Conservation (phyloP, 2,329 filamentous ascomycete genomes). For the Didymella segeticola region DNA sequence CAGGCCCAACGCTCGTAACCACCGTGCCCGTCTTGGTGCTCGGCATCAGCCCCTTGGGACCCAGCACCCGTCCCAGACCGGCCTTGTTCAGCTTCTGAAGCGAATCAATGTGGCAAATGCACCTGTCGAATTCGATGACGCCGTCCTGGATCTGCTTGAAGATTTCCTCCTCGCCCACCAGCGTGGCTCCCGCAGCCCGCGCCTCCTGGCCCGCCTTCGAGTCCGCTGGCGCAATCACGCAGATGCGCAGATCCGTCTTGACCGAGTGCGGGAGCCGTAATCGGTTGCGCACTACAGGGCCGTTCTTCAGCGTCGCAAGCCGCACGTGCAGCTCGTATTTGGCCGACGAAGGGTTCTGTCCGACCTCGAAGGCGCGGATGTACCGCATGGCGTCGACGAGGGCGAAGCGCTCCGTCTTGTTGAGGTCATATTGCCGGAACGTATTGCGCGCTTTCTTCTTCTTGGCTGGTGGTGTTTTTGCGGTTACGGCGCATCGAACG, state of each 20-base stretch:
- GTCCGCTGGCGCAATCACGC: constrained; percentile 86
- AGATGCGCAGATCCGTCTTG: constrained; percentile 85
- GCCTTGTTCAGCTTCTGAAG: constrained; percentile 82
- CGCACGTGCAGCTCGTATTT: constrained; percentile 93
- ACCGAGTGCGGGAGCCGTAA: constrained; percentile 89
- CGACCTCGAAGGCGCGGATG: constrained; percentile 90
- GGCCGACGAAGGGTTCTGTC: constrained; percentile 70
- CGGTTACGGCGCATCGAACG: constrained; percentile 50
- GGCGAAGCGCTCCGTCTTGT: constrained; percentile 74
- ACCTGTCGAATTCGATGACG: constrained; percentile 84
- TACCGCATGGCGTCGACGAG: constrained; percentile 97
- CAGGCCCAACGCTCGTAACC: constrained; percentile 76
- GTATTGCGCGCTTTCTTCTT: constrained; percentile 69
- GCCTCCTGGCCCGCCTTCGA: constrained; percentile 78
- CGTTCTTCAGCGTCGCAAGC: constrained; percentile 82
- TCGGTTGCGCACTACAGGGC: constrained; percentile 84
- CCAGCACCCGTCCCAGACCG: constrained; percentile 78
- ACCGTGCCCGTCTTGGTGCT: constrained; percentile 87
- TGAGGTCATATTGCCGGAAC: constrained; percentile 69
- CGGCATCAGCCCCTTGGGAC: constrained; percentile 92
- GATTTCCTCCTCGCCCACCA: constrained; percentile 85
- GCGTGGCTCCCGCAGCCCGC: constrained; percentile 75
- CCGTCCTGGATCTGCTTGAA: constrained; percentile 80
- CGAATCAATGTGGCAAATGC: constrained; percentile 83
- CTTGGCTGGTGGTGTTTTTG: constrained; percentile 52